Base-by-base conservation (phyloP, 495 filamentous ascomycete species). In the Elaphomyces granulatus region DNA sequence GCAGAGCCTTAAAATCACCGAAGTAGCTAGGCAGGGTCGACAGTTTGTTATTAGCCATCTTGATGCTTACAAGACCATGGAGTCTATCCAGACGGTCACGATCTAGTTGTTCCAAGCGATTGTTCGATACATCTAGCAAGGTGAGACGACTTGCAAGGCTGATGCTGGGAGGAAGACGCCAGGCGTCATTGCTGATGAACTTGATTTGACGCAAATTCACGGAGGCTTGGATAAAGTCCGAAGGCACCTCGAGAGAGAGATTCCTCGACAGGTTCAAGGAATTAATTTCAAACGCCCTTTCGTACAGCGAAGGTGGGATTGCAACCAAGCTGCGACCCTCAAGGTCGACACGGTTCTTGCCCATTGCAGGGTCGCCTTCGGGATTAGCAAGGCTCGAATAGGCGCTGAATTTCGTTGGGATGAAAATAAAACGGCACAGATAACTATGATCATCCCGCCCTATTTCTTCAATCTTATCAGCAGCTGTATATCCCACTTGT, bases 401-500 rank as follows among this genome's bases (percentile, higher is more conserved):
- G n/a, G 83, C 83, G 55, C 76, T 84, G 49, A 93, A 76, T 43
- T 84, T 81, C 8, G 80, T 81, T 8, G 88, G 85, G 36, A 94
- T 66, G 55, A 96, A 99, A 17, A 86, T 82, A 60, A 96, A 96
- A 6, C 90, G 84, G 50, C 87, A 87, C 4, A 99, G 69, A 48
- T 96, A 96, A 50, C 87, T 88, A 57, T 95, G 92, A 58, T 99
- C 90, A 55, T 99, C 90, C 33, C 90, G 76, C n/a, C 90, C 90
- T 38, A 99, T 77, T 42, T 95, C 90, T 51, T 95, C 88, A 32
- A 96, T 75, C 30, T 74, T 74, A 53, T 99, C 92, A 16, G 74
- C 76, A 20, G 80, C 71, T n/a, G 79, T 80, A 53, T 94, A 98
- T 9, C 90, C 90, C 20, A 86, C 81, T 58, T 95, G 84, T 58